A percentile compares a stretch with the other conserved stretches of the same genome.
Conservation (phyloP, 495 filamentous ascomycete genomes). For the Podospora conica region DNA sequence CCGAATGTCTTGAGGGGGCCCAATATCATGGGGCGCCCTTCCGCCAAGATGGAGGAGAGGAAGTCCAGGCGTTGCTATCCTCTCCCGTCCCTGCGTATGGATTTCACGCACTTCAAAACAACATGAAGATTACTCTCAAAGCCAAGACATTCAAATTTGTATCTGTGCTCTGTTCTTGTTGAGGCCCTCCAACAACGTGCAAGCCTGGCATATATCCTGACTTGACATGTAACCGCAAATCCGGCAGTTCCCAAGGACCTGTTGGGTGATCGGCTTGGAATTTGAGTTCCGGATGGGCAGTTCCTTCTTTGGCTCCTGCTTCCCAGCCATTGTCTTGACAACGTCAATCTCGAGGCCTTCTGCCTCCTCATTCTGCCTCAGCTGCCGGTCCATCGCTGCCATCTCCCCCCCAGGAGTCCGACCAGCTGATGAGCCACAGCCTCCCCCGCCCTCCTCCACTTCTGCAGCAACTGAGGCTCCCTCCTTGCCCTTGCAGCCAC, state of each 20-base stretch:
- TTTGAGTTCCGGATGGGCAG: constrained; percentile 15
- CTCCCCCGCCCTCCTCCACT: constrained; percentile 58
- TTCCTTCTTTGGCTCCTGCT: constrained; percentile 12
- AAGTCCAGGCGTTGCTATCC: neutral
- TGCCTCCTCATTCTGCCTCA: constrained; percentile 62
- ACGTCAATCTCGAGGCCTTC: constrained; percentile 68
- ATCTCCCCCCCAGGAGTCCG: constrained; percentile 72
- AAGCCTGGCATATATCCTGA: constrained; percentile 92
- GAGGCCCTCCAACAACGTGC: constrained; percentile 78
- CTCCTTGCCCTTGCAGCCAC: constrained; percentile 32
- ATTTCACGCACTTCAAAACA: neutral
- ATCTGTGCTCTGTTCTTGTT: constrained; percentile 86
- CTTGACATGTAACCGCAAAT: constrained; percentile 94
- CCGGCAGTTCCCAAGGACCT: constrained; percentile 78
- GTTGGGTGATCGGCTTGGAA: constrained; percentile 36
- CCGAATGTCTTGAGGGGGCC: constrained; percentile 35
- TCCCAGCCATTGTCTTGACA: constrained; percentile 30
- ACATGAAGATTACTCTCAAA: neutral
- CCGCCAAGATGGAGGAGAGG: neutral
- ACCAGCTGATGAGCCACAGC: constrained; percentile 72
- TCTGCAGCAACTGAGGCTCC: constrained; percentile 31
- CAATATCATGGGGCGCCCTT: neutral
- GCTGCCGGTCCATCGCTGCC: constrained; percentile 81
- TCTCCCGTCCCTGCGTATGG: neutral
- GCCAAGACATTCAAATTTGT: constrained; percentile 45